Conservation (phyloP, 148 eudicot genomes). For the Silene uniflora region DNA sequence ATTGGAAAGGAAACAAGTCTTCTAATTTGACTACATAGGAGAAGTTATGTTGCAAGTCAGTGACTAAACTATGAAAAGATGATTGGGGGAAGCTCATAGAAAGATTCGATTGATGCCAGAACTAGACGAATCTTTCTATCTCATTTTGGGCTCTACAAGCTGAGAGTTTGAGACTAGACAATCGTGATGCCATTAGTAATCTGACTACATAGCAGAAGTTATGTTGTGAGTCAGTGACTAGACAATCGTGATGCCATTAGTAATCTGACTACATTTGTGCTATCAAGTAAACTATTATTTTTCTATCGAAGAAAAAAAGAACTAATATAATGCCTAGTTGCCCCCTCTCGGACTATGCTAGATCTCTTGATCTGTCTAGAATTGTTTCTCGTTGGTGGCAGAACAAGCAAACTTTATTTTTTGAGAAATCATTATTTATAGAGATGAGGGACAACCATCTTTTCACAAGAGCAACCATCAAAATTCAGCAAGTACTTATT, state of each 20-base stretch:
- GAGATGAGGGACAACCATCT: no score
- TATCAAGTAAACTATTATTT: no score
- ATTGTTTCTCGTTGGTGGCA: no score
- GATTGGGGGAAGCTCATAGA: background rate
- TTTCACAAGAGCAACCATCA: background rate
- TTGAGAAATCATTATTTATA: no score
- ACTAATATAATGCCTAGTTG: no score
- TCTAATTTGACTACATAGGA: background rate
- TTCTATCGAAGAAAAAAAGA: no score
- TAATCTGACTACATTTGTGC: no score
- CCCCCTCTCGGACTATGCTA: no score
- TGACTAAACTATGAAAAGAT: background rate
- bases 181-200: background rate
- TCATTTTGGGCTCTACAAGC: background rate
- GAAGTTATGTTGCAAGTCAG: background rate
- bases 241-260: background rate
- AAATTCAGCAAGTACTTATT: background rate
- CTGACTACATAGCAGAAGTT: background rate
- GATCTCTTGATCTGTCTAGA: no score
- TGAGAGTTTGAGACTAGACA: no score
- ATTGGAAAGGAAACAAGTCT: background rate
- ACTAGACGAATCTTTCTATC: background rate
- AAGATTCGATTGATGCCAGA: background rate
- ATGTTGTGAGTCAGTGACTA: background rate
- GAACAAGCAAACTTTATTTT: no score